Percentiles rank a stretch among this genome's conserved stretches.
Evolutionary conservation across 2,329 filamentous ascomycete genomes (phyloP).

Genomic region (Diaporthe citri): DNA sequence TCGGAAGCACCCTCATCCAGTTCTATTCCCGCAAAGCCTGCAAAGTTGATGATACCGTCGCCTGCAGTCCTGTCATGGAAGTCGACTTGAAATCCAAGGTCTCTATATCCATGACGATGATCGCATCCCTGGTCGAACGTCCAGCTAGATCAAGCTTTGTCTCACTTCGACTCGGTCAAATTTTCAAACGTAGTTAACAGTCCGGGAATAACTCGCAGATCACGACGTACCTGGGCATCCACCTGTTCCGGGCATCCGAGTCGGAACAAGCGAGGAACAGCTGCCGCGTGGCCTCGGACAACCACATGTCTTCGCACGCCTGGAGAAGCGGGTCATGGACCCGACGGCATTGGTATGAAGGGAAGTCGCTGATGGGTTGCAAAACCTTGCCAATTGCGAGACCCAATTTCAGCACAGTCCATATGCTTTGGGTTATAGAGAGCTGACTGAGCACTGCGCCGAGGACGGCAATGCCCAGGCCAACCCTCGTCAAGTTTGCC

Average conservation of each 20-base stretch:
- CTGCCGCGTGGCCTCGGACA: conserved; percentile 47
- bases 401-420: conserved; percentile 40
- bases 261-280: conserved; percentile 50
- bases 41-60: conserved; percentile 48
- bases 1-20: conserved; percentile 40
- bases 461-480: conserved; percentile 11
- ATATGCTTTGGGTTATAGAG: not conserved
- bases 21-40: conserved; percentile 50
- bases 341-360: conserved; percentile 47
- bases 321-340: conserved; percentile 46
- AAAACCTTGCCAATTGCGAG: conserved; percentile 44
- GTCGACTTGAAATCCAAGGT: conserved; percentile 45
- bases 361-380: conserved; percentile 47
- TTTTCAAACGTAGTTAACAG: not conserved
- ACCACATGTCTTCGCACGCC: conserved; percentile 51
- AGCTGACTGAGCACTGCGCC: conserved; percentile 22
- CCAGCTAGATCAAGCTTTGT: conserved; percentile 46
- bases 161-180: conserved; percentile 14
- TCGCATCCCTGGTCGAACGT: conserved; percentile 48
- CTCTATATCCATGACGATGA: conserved; percentile 51
- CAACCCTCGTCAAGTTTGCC: not conserved
- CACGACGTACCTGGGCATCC: conserved; percentile 46
- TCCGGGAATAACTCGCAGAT: not conserved
- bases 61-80: conserved; percentile 46
- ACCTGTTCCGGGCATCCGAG: conserved; percentile 40